phyloP scores from a whole-genome alignment of 495 filamentous ascomycete species.

The Xylaria curta region DNA sequence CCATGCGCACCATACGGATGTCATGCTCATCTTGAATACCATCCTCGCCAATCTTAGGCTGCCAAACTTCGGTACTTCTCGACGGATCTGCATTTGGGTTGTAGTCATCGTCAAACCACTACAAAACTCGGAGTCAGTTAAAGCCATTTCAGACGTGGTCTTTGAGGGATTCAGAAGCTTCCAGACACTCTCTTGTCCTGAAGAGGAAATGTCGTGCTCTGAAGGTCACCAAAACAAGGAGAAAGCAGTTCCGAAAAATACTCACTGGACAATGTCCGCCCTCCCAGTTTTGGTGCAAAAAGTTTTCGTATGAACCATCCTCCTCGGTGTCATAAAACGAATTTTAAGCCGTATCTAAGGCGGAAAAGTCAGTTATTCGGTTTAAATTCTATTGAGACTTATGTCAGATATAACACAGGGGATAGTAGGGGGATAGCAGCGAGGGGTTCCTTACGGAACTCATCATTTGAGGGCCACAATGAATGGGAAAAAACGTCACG shows the following conservation, averaged over 20 bases:
- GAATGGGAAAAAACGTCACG: neutral
- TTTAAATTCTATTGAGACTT: too few species aligned
- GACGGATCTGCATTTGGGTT: constrained; percentile 3
- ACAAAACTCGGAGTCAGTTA: too few species aligned
- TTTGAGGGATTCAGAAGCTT: too few species aligned
- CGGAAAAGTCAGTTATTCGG: neutral
- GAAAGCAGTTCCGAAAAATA: too few species aligned
- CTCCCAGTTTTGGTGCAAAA: neutral
- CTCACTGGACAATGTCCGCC: constrained; percentile 20
- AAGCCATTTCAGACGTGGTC: too few species aligned
- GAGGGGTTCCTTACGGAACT: constrained; percentile 8
- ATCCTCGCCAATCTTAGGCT: constrained; percentile 25
- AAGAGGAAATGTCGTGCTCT: too few species aligned
- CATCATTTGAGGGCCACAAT: neutral
- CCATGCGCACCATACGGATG: constrained; percentile 13
- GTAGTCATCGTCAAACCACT: constrained; percentile 18
- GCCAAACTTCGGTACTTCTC: constrained; percentile 8
- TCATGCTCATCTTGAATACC: constrained; percentile 22
- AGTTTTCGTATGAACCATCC: constrained; percentile 9
- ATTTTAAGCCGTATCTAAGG: constrained; percentile 4
- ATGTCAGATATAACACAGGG: neutral
- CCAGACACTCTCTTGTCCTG: too few species aligned
- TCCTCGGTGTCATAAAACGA: constrained; percentile 11
- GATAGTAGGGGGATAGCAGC: neutral
- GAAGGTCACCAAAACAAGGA: too few species aligned